Evolutionary conservation across 306 rosid genomes (phyloP).

Genomic region (Vachellia pachyceras): DNA sequence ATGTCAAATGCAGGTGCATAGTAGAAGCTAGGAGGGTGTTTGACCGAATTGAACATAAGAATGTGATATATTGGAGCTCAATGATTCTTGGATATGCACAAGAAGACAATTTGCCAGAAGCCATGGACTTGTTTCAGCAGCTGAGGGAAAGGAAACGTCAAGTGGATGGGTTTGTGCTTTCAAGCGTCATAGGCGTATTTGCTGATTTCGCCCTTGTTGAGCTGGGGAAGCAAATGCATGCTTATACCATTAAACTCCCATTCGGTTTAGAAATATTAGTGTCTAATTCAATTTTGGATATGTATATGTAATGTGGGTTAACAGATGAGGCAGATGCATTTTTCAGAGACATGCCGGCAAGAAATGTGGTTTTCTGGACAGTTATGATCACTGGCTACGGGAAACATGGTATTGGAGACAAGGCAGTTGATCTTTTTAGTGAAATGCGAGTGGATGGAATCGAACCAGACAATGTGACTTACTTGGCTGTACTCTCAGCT

Average conservation of each 20-base stretch:
- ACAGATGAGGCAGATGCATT: constrained; percentile 55
- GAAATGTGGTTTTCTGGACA: constrained; percentile 72
- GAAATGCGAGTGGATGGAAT: constrained; percentile 50
- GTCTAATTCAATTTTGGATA: constrained; percentile 64
- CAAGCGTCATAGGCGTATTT: constrained; percentile 60
- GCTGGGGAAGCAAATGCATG: constrained; percentile 68
- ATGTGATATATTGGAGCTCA: constrained; percentile 60
- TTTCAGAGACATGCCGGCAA: constrained; percentile 46
- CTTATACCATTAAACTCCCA: constrained; percentile 56
- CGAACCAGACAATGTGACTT: constrained; percentile 62
- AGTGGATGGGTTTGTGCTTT: constrained; percentile 64
- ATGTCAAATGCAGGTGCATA: constrained; percentile 53
- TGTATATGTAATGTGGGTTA: constrained; percentile 72
- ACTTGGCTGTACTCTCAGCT: constrained; percentile 70
- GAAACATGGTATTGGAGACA: constrained; percentile 64
- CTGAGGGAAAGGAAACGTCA: constrained; percentile 51
- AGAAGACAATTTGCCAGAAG: constrained; percentile 55
- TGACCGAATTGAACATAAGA: constrained; percentile 49
- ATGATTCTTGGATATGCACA: constrained; percentile 69
- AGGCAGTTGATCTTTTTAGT: constrained; percentile 55
- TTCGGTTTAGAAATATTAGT: constrained; percentile 52
- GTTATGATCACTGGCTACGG: constrained; percentile 74
- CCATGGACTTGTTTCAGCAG: constrained; percentile 61
- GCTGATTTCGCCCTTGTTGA: constrained; percentile 64
- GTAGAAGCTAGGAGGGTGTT: constrained; percentile 61